Evolutionary conservation across 441 rosid species (phyloP).

Genomic region (Jatropha multifida): DNA sequence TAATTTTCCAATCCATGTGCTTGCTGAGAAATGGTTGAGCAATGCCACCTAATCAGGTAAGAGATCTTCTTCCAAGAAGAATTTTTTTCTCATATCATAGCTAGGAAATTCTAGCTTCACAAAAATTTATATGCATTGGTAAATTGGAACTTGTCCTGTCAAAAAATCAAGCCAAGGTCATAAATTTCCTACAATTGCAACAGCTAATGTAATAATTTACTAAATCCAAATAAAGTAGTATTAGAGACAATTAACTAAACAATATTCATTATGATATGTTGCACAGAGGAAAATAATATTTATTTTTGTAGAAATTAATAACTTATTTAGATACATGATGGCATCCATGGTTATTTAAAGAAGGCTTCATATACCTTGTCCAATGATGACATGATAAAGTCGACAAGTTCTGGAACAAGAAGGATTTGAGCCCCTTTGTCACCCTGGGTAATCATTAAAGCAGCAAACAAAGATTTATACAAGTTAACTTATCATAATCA

Average conservation of each 20-base stretch:
- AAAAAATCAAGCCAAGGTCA: constrained; percentile 1
- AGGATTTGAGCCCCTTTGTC: constrained; percentile 84
- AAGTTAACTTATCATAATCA: background rate
- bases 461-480: background rate
- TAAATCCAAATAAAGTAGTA: background rate
- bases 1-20: background rate
- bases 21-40: background rate
- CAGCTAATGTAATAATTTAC: background rate
- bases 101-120: background rate
- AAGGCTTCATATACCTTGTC: constrained; percentile 61
- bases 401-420: constrained; percentile 82
- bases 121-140: background rate
- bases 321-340: background rate
- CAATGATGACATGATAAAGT: constrained; percentile 64
- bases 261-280: background rate
- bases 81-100: background rate
- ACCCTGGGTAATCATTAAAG: constrained; percentile 44
- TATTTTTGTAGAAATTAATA: background rate
- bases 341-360: background rate
- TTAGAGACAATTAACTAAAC: background rate
- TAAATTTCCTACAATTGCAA: background rate
- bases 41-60: background rate
- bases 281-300: background rate
- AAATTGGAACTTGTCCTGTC: background rate
- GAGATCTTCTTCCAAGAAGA: background rate